Evolutionary conservation across 1,284 basidiomycete species (phyloP).

Genomic region (Tilletia setariae): DNA sequence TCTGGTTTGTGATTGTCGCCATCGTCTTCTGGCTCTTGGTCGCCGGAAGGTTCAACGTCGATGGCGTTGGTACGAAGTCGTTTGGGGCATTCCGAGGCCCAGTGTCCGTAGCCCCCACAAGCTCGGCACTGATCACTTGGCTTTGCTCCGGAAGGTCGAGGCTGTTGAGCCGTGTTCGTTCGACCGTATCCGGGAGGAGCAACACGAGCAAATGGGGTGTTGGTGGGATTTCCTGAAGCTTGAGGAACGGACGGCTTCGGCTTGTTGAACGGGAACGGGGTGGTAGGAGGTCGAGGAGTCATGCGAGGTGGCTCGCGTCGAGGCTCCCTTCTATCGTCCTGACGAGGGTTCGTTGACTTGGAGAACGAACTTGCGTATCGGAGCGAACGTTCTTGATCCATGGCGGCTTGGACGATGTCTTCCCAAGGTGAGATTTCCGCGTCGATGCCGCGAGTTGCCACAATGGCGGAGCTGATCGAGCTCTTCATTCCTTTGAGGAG

Average conservation of each 20-base stretch:
- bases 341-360: not conserved
- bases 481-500: not conserved
- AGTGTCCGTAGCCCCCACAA: not conserved
- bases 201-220: no score
- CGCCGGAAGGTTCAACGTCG: not conserved
- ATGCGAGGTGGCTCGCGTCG: no score
- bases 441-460: not conserved
- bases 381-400: not conserved
- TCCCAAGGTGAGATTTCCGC: not conserved
- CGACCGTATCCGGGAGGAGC: no score
- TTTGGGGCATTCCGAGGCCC: constrained; percentile 1
- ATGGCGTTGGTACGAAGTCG: not conserved
- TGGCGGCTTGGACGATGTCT: not conserved
- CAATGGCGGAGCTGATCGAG: not conserved
- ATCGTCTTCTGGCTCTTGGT: not conserved
- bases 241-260: no score
- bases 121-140: constrained; percentile 6
- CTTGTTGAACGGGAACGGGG: no score
- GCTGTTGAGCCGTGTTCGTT: no score
- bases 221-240: not conserved
- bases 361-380: not conserved
- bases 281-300: no score
- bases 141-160: not conserved
- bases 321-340: not conserved
- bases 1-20: not conserved